Percentiles rank a stretch among this genome's conserved stretches.
Evolutionary conservation across 2,329 filamentous ascomycete species (phyloP).

Genomic region (Xylaria digitata): DNA sequence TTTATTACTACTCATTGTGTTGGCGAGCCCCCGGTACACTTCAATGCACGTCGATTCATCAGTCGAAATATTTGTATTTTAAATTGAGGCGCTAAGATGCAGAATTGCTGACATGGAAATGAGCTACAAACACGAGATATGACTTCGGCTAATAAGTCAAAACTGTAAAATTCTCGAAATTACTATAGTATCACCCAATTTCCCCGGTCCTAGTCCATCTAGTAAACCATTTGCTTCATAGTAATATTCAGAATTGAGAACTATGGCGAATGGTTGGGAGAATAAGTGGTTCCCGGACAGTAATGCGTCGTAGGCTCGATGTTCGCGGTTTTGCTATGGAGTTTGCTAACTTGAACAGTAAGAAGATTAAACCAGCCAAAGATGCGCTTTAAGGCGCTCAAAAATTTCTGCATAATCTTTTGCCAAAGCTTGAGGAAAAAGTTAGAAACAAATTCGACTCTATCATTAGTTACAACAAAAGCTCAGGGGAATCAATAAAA

Average conservation of each 20-base stretch:
- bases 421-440: constrained; percentile 4
- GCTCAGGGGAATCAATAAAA: not conserved
- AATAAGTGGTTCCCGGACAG: constrained; percentile 7
- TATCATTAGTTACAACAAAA: constrained; percentile 3
- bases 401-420: not conserved
- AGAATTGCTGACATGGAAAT: no score
- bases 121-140: no score
- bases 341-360: constrained; percentile 13
- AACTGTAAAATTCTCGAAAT: no score
- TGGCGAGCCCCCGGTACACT: no score
- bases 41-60: no score
- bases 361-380: constrained; percentile 17
- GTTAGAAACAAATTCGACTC: constrained; percentile 5
- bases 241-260: not conserved
- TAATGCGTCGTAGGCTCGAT: constrained; percentile 1
- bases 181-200: no score
- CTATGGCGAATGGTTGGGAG: constrained; percentile 4
- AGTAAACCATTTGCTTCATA: no score
- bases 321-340: not conserved
- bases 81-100: no score
- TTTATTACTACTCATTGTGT: no score
- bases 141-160: no score
- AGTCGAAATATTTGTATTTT: no score
- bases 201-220: no score
- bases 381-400: constrained; percentile 1